Conservation (phyloP, 495 filamentous ascomycete genomes). For the Recurvomyces mirabilis region DNA sequence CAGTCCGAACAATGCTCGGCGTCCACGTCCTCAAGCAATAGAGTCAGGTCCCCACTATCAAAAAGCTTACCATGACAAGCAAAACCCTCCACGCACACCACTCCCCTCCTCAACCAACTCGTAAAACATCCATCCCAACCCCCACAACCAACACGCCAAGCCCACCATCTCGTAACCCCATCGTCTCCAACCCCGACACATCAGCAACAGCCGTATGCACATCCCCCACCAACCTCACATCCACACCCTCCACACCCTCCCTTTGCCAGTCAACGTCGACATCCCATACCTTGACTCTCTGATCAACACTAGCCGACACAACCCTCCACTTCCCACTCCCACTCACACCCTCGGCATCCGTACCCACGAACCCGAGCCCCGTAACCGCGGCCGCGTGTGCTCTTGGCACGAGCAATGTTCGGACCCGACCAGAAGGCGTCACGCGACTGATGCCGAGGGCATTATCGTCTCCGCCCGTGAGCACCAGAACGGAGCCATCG, state of each 20-base stretch:
- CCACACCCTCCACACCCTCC: slow-evolving; percentile 31
- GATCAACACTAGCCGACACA: slow-evolving; percentile 65
- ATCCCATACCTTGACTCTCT: slow-evolving; percentile 66
- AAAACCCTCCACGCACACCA: no score
- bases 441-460: slow-evolving; percentile 47
- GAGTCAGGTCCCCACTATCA: no score
- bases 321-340: slow-evolving; percentile 24
- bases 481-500: slow-evolving; percentile 36
- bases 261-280: slow-evolving; percentile 32
- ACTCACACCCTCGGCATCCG: not conserved
- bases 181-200: slow-evolving; percentile 38
- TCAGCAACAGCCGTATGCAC: slow-evolving; percentile 57
- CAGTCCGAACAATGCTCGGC: no score
- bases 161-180: slow-evolving; percentile 9
- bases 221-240: slow-evolving; percentile 36
- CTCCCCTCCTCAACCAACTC: no score
- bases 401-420: slow-evolving; percentile 47
- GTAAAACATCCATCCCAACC: slow-evolving; percentile 46
- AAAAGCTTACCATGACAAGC: no score
- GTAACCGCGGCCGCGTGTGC: slow-evolving; percentile 79
- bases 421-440: not conserved
- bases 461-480: slow-evolving; percentile 81
- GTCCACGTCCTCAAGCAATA: no score
- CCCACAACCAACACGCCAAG: slow-evolving; percentile 39
- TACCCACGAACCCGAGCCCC: slow-evolving; percentile 42